Conservation (phyloP, 2,329 filamentous ascomycete genomes). For the Didymella arachidicola region DNA sequence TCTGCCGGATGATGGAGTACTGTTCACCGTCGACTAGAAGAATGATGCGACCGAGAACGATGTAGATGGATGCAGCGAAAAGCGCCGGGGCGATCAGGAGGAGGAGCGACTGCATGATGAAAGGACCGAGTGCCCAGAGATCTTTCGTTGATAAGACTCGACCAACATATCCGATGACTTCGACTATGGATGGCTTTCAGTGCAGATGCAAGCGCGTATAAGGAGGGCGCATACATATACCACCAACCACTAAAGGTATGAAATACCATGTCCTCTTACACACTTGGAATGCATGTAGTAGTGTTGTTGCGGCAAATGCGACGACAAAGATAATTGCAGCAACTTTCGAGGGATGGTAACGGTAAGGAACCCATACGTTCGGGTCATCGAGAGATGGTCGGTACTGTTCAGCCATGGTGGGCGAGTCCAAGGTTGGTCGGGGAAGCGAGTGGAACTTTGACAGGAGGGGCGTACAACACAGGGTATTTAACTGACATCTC, state of each 20-base stretch:
- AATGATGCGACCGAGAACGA: constrained; percentile 57
- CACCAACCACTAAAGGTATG: not conserved
- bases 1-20: constrained; percentile 49
- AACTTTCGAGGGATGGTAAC: not conserved
- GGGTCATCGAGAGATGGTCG: not conserved
- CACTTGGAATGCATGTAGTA: not conserved
- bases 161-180: constrained; percentile 60
- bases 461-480: not conserved
- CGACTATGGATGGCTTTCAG: constrained; percentile 39
- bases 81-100: constrained; percentile 57
- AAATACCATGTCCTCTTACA: not conserved
- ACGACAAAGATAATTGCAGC: not conserved
- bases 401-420: not conserved
- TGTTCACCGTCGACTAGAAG: constrained; percentile 49
- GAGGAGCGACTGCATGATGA: constrained; percentile 55
- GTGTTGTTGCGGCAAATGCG: not conserved
- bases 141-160: constrained; percentile 50
- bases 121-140: constrained; percentile 45
- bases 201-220: not conserved
- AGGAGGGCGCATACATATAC: not conserved
- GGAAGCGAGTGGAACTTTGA: not conserved
- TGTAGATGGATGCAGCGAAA: constrained; percentile 59
- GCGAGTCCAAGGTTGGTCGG: not conserved
- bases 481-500: not conserved
- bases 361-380: not conserved